Evolutionary conservation across 1,284 basidiomycete genomes (phyloP).

Genomic region (Fomitopsis palustris): DNA sequence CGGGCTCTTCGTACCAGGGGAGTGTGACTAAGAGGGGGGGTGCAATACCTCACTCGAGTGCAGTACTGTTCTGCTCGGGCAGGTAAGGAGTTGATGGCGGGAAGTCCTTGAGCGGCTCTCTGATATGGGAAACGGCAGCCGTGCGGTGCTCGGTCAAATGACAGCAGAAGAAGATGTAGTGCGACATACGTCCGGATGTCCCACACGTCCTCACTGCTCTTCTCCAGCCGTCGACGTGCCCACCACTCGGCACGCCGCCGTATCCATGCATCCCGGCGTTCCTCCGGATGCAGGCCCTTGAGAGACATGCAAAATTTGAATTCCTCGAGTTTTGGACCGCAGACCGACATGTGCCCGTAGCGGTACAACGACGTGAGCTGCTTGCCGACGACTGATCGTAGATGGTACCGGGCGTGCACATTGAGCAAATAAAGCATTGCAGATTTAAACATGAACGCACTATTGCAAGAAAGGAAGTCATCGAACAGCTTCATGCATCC

Average conservation of each 20-base stretch:
- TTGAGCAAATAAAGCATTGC: neutral
- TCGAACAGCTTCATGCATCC: constrained; percentile 79
- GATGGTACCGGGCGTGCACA: neutral
- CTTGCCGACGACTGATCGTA: constrained; percentile 62
- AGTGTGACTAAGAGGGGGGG: no score
- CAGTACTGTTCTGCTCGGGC: neutral
- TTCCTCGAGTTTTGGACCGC: constrained; percentile 80
- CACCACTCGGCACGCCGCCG: constrained; percentile 87
- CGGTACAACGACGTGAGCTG: constrained; percentile 89
- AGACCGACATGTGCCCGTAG: constrained; percentile 77
- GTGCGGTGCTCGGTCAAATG: neutral
- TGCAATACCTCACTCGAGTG: neutral
- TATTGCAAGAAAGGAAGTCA: constrained; percentile 75
- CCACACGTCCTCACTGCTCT: constrained; percentile 95
- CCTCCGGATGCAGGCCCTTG: constrained; percentile 75
- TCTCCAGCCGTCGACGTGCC: constrained; percentile 70
- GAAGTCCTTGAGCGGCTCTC: constrained; percentile 2
- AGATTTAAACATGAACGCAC: constrained; percentile 32
- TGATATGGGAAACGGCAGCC: neutral
- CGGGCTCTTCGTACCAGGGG: no score
- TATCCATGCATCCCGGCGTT: constrained; percentile 82
- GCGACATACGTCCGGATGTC: constrained; percentile 68
- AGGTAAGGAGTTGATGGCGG: neutral
- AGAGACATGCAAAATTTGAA: constrained; percentile 95
- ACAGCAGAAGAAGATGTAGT: constrained; percentile 9